These are phyloP conservation scores for Stipa capillata DNA, from an alignment of 176 grass and related monocot species.

Conservation along the genomic window DNA sequence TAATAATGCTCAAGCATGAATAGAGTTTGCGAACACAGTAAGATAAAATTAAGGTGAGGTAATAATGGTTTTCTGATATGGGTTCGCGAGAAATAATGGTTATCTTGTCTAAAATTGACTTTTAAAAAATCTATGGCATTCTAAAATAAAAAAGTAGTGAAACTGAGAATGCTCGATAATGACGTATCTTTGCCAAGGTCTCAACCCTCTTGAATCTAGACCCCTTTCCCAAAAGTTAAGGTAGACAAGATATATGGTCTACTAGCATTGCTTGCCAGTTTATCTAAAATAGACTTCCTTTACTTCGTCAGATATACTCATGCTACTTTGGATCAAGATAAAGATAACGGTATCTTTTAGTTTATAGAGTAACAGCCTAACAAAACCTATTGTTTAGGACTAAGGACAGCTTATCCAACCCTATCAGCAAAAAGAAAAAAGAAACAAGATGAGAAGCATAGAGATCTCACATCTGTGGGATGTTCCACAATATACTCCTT, in stretches of 20 bases:
- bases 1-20: background rate
- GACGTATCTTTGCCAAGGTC: too few relatives aligned
- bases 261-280: background rate
- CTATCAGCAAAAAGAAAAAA: background rate
- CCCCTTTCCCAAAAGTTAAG: background rate
- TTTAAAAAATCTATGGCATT: background rate
- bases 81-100: too few relatives aligned
- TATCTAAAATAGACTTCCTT: background rate
- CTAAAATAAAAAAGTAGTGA: background rate
- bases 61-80: too few relatives aligned
- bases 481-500: constrained; percentile 53
- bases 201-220: background rate
- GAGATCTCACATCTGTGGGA: constrained; percentile 45
- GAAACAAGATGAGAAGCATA: background rate
- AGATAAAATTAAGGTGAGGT: background rate
- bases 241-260: background rate
- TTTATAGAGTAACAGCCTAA: background rate
- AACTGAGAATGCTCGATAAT: too few relatives aligned
- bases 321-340: background rate
- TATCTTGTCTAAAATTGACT: background rate
- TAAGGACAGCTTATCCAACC: background rate
- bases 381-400: background rate
- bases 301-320: background rate
- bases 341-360: background rate
- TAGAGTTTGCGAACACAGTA: background rate